phyloP scores from a whole-genome alignment of 2,329 filamentous ascomycete species.

The Clonostachys rhizophaga region DNA sequence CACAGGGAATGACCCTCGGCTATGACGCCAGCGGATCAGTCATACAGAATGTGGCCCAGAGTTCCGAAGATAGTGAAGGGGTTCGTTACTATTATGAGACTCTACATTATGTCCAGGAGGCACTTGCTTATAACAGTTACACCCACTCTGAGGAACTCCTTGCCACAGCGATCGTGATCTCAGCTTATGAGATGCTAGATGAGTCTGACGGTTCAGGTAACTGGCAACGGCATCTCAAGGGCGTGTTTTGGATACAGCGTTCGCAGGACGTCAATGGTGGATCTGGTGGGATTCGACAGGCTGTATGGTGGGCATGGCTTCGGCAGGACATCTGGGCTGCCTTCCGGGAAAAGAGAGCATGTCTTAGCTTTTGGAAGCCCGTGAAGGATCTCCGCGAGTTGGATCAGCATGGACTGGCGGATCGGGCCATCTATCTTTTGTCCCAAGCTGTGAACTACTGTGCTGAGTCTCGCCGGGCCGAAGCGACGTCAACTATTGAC shows the following conservation, averaged over 20 bases:
- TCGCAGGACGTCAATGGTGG: constrained; percentile 55
- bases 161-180: constrained; percentile 52
- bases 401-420: constrained; percentile 44
- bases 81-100: constrained; percentile 53
- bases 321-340: constrained; percentile 60
- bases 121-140: constrained; percentile 48
- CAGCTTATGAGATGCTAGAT: constrained; percentile 60
- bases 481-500: not conserved
- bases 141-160: constrained; percentile 37
- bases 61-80: constrained; percentile 17
- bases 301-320: constrained; percentile 62
- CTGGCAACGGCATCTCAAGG: constrained; percentile 58
- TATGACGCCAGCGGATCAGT: not conserved
- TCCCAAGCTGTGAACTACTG: constrained; percentile 52
- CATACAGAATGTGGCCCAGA: not conserved
- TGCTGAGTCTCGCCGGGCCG: constrained; percentile 27
- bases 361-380: constrained; percentile 53
- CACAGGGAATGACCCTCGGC: constrained; percentile 1
- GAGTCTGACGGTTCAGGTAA: constrained; percentile 28
- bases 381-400: constrained; percentile 38
- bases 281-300: constrained; percentile 46
- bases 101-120: constrained; percentile 51
- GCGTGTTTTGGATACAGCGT: constrained; percentile 60
- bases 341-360: constrained; percentile 47
- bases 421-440: constrained; percentile 29